These are phyloP conservation scores for Austropuccinia psidii DNA, from an alignment of 1,284 basidiomycete species.

Conservation along the genomic window DNA sequence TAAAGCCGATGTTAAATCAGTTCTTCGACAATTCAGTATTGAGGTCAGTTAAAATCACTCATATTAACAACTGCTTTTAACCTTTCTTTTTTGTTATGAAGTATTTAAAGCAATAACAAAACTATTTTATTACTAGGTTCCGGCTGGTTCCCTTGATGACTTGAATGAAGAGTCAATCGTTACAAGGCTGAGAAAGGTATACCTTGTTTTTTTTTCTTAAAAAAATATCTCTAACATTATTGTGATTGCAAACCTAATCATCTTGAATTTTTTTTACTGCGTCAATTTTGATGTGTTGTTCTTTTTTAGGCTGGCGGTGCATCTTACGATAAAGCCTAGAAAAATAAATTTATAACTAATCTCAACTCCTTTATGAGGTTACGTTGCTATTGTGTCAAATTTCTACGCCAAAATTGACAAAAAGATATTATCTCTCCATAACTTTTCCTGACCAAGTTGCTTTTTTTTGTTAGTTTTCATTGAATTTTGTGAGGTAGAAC, in stretches of 20 bases:
- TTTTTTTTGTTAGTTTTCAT: no score
- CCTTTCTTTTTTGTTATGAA: background rate
- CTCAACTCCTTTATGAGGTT: no score
- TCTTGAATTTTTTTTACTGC: background rate
- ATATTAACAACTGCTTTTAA: background rate
- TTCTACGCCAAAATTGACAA: no score
- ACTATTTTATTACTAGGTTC: no score
- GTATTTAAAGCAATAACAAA: background rate
- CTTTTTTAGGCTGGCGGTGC: constrained; percentile 30
- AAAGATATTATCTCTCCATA: no score
- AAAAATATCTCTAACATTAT: background rate
- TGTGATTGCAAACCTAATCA: background rate
- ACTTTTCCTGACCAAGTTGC: no score
- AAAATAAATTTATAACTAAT: no score
- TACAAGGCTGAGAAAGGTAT: constrained; percentile 63
- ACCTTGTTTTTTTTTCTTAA: constrained; percentile 39
- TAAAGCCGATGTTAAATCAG: constrained; percentile 70
- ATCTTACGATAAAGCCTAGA: constrained; percentile 37
- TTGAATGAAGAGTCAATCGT: constrained; percentile 72
- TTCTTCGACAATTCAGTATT: constrained; percentile 69
- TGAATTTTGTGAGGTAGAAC: no score
- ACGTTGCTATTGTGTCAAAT: no score
- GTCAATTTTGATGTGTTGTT: background rate
- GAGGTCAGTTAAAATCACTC: constrained; percentile 50
- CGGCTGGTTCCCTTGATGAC: constrained; percentile 69